Base-by-base conservation (phyloP, 352 stramenopile species). In the Pythium vanterpoolii region DNA sequence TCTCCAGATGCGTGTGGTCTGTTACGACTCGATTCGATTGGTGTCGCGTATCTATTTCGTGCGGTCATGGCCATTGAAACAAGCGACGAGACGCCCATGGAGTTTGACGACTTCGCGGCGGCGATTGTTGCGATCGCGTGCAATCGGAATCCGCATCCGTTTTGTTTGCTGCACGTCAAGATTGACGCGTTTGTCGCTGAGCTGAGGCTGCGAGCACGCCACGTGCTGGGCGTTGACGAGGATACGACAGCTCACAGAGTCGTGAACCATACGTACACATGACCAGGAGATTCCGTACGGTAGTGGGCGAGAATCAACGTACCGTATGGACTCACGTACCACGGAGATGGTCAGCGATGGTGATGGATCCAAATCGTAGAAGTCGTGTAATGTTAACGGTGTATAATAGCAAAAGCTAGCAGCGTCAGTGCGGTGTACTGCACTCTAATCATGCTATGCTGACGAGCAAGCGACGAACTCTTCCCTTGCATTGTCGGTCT, bases 21-120 rank as follows among this genome's bases (percentile, higher is more conserved):
- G 9, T 33, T 60, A 0, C 66, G 60, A 24, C 31, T 84, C 23
- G 13, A 65, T 30, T 42, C 67, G 0, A 19, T 44, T n/a, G 68
- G 60, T 14, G 76, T 69, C 1, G 63, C 66, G 5, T 62, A 70
- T 3, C 36, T 89, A 0, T 89, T 89, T 48, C 61, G 54, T 6
- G 66, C 68, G 0, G 73, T 77, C 16, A 83, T 89, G 75, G 43
- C 67, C 11, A 61, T 83, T 10, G 76, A 86, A 23, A 83, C 82
- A 44, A 68, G 72, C 42, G 79, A 86, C 60, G 63, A 64, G 4
- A 52, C 66, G 3, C 72, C 74, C 50, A 74, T 89, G 28, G 79
- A 89, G 46, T 86, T 87, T 36, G 74, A 84, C 45, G 79, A 89
- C 43, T 89, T 89, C 34, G 45, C 74, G 3, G 60, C 69, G 3